Conservation (phyloP, 2,329 filamentous ascomycete genomes). For the Hymenoscyphus occultus region DNA sequence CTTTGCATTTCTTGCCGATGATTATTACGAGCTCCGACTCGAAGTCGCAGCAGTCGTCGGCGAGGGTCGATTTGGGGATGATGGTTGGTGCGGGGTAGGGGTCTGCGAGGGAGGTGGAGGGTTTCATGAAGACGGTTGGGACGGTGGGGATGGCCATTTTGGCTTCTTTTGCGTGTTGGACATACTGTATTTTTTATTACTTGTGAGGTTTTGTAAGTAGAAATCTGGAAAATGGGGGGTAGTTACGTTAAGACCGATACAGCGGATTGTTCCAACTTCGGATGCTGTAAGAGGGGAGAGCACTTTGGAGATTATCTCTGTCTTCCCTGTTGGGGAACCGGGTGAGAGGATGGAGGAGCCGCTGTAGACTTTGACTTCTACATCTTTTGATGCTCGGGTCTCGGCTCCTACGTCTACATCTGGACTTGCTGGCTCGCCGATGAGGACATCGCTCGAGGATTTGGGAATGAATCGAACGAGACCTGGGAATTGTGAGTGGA, state of each 20-base stretch:
- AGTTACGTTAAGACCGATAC: constrained; percentile 50
- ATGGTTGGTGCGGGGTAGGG: constrained; percentile 39
- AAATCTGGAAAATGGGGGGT: not conserved
- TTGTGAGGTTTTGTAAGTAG: not conserved
- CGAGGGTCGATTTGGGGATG: constrained; percentile 45
- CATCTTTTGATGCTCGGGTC: constrained; percentile 53
- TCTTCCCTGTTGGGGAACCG: constrained; percentile 48
- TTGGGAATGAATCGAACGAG: constrained; percentile 58
- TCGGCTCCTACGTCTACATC: constrained; percentile 56
- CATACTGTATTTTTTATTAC: constrained; percentile 37
- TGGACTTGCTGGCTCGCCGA: constrained; percentile 54
- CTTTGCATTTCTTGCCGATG: constrained; percentile 46
- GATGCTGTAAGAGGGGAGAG: constrained; percentile 44
- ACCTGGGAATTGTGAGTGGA: constrained; percentile 40
- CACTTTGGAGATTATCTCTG: constrained; percentile 41
- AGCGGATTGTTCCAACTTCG: constrained; percentile 47
- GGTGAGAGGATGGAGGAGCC: constrained; percentile 56
- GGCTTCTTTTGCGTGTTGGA: constrained; percentile 45
- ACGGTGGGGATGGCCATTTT: constrained; percentile 43
- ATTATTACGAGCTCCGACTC: constrained; percentile 51
- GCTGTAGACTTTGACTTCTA: constrained; percentile 54
- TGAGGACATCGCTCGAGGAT: constrained; percentile 48
- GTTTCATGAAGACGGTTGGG: constrained; percentile 39
- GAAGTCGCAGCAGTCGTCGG: constrained; percentile 46
- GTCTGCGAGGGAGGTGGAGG: constrained; percentile 28